Conservation (phyloP, 441 rosid species). For the Gossypium trilobum region DNA sequence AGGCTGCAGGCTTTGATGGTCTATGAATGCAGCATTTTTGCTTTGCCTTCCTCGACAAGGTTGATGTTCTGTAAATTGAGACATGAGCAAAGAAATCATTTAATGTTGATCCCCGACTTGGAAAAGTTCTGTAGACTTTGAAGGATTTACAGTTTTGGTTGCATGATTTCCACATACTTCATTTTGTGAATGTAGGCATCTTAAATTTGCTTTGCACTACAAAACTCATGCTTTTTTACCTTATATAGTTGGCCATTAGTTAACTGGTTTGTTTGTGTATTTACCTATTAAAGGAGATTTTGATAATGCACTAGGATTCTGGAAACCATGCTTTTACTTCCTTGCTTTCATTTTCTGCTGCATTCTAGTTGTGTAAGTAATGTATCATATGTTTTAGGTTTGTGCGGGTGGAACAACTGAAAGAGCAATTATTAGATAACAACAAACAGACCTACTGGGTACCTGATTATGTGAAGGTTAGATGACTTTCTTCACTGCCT, state of each 20-base stretch:
- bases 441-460: slow-evolving; percentile 95
- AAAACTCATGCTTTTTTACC: not conserved
- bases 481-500: slow-evolving; percentile 16
- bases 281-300: not conserved
- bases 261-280: not conserved
- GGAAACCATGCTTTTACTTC: not conserved
- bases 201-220: not conserved
- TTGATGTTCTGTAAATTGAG: not conserved
- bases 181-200: not conserved
- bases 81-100: not conserved
- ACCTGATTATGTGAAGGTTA: slow-evolving; percentile 94
- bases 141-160: not conserved
- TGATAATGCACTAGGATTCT: not conserved
- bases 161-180: not conserved
- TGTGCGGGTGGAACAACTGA: slow-evolving; percentile 76
- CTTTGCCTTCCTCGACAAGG: not conserved
- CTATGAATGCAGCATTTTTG: not conserved
- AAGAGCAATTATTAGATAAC: slow-evolving; percentile 73
- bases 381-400: slow-evolving; percentile 43
- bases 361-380: not conserved
- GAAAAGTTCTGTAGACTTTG: not conserved
- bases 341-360: not conserved
- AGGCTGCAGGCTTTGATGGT: not conserved
- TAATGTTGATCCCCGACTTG: not conserved
- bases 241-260: not conserved